Evolutionary conservation across 352 stramenopile genomes (phyloP), one percentile per base, ranked within the genome.

Genomic region (Pythium chondricola): DNA sequence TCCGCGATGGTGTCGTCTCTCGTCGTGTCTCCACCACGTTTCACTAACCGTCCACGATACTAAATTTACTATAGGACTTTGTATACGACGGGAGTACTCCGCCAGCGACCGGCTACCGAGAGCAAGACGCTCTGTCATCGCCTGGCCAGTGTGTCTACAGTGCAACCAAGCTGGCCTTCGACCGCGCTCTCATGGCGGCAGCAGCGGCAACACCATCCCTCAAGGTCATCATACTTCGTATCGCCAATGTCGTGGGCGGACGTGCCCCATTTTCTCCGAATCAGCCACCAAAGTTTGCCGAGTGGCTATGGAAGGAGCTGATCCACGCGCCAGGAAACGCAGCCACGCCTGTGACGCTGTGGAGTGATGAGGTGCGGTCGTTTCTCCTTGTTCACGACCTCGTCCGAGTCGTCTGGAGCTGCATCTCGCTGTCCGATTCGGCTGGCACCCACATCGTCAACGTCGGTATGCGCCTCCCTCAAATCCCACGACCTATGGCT

Each of bases 291-390:
- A 87, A 87, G 52, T 85, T 87, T 44, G 74, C 83, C 55, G 39
- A 82, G 35, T 87, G 75, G 75, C 56, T 87, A n/a, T 56, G 75
- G 18, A 32, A 42, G 2, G 56, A 85, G 41, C 63, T 87, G 32
- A 67, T 79, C 25, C 26, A 30, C 0, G 25, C 45, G 0, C 27
- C 25, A 6, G 27, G 40, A 5, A 56, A 32, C 13, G 43, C 22
- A 6, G 13, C 14, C 7, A 38, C 32, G 9, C 59, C 67, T 0
- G 52, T 87, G 13, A 56, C 58, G 8, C 52, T 87, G 17, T 87
- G 75, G 75, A 67, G 50, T 39, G 75, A 87, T 49, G 75, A 87
- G 54, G 57, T 80, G 49, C 70, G 75, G 14, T 87, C 75, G 21
- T 87, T 78, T 36, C 49, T 85, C 21, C 78, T 67, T 46, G 59